A percentile compares a stretch with the other conserved stretches of the same genome.
These are phyloP conservation scores for Pleurotus giganteus DNA, from an alignment of 768 basidiomycete species.

Conservation along the genomic window DNA sequence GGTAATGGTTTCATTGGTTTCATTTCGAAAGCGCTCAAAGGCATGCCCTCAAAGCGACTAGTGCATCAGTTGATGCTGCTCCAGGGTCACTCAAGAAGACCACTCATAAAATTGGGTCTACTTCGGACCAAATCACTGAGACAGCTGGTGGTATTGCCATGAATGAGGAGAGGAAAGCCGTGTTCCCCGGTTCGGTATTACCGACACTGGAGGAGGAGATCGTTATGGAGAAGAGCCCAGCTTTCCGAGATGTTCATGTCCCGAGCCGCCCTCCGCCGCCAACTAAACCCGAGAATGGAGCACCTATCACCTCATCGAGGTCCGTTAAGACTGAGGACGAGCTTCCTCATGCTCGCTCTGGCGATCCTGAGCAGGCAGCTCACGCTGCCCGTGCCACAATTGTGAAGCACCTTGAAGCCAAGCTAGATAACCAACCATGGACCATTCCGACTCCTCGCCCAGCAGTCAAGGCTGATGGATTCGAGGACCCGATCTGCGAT, in stretches of 20 bases:
- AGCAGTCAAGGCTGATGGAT: conserved; percentile 68
- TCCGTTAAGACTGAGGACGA: conserved; percentile 41
- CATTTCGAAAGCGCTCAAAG: background rate
- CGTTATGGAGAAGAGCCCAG: conserved; percentile 46
- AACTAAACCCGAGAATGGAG: conserved; percentile 37
- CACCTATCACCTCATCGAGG: conserved; percentile 54
- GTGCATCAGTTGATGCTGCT: conserved; percentile 35
- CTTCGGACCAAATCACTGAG: conserved; percentile 34
- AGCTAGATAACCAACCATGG: conserved; percentile 55
- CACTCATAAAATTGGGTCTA: conserved; percentile 42
- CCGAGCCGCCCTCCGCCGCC: conserved; percentile 19
- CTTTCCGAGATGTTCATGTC: conserved; percentile 25
- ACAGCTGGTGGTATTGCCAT: conserved; percentile 39
- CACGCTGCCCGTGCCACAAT: conserved; percentile 47
- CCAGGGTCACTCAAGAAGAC: conserved; percentile 32
- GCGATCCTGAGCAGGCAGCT: conserved; percentile 48
- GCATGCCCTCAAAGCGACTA: conserved; percentile 32
- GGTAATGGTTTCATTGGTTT: conserved; percentile 32
- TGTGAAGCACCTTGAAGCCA: conserved; percentile 52
- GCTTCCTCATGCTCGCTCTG: conserved; percentile 44
- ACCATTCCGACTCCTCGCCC: conserved; percentile 68
- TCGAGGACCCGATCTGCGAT: conserved; percentile 88
- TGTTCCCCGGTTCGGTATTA: conserved; percentile 61
- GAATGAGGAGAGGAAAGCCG: conserved; percentile 52
- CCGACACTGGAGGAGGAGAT: conserved; percentile 72